phyloP scores from a whole-genome alignment of 1,284 basidiomycete genomes.

The Leccinum pseudoinsigne region DNA sequence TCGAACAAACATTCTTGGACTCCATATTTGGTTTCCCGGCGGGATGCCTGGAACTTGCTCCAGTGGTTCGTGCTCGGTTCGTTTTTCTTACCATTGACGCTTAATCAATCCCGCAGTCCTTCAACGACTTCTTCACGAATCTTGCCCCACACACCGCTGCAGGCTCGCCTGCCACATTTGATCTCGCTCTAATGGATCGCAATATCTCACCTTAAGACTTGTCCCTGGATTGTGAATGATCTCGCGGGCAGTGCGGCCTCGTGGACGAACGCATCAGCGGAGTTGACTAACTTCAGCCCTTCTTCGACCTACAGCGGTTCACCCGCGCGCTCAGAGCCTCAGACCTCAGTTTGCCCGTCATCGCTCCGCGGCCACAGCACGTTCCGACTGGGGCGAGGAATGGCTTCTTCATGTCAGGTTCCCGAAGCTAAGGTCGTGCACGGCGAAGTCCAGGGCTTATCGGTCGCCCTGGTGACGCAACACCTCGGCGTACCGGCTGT shows the following conservation, averaged over 20 bases:
- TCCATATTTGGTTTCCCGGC: constrained; percentile 32
- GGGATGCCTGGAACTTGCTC: neutral
- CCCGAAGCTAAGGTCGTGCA: constrained; percentile 7
- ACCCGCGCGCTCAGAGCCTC: too few species aligned
- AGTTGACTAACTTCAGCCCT: neutral
- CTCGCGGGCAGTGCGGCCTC: constrained; percentile 4
- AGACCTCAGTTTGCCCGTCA: constrained; percentile 30
- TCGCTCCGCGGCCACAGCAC: constrained; percentile 37
- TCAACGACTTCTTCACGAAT: constrained; percentile 27
- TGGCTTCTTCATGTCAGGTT: constrained; percentile 6
- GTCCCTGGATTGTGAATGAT: constrained; percentile 8
- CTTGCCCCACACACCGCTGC: constrained; percentile 24
- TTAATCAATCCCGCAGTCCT: constrained; percentile 13
- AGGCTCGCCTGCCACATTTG: constrained; percentile 17
- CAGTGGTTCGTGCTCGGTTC: neutral
- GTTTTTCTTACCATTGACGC: neutral
- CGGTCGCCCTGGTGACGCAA: constrained; percentile 6
- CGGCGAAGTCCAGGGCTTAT: constrained; percentile 4
- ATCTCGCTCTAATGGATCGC: constrained; percentile 33
- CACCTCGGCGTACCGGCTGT: constrained; percentile 2
- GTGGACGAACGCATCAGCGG: constrained; percentile 4
- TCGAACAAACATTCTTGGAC: constrained; percentile 43
- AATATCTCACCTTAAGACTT: constrained; percentile 19
- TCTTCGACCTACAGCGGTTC: too few species aligned
- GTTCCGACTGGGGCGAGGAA: constrained; percentile 13